Evolutionary conservation across 2,329 filamentous ascomycete species (phyloP).

Genomic region (Diaporthe amygdali): DNA sequence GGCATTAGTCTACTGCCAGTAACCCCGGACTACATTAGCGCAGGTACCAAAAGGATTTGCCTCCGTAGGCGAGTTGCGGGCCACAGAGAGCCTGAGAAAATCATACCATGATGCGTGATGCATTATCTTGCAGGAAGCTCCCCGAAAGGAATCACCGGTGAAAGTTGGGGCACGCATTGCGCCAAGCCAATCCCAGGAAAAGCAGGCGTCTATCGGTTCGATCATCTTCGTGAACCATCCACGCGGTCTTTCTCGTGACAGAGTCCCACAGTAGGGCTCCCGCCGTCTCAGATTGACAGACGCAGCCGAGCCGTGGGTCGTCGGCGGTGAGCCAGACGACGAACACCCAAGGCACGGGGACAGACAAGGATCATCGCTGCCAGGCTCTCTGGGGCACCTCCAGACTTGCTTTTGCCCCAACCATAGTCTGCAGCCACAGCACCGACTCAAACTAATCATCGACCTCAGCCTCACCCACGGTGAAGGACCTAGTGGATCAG

Average conservation of each 20-base stretch:
- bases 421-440: conserved; percentile 10
- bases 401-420: background rate
- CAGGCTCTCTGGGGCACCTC: background rate
- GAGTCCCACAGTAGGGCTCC: background rate
- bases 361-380: background rate
- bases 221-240: background rate
- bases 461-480: background rate
- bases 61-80: background rate
- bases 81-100: background rate
- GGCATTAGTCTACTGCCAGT: background rate
- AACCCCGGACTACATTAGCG: background rate
- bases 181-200: background rate
- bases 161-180: background rate
- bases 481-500: background rate
- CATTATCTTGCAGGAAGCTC: background rate
- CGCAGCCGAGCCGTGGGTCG: background rate
- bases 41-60: background rate
- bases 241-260: background rate
- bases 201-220: background rate
- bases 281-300: conserved; percentile 2
- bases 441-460: background rate
- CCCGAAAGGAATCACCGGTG: background rate
- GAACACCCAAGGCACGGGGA: background rate
- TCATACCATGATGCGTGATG: background rate
- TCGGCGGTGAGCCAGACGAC: background rate